These are phyloP conservation scores for Trichoderma cornu-damae DNA, from an alignment of 2,329 filamentous ascomycete species.

Conservation along the genomic window DNA sequence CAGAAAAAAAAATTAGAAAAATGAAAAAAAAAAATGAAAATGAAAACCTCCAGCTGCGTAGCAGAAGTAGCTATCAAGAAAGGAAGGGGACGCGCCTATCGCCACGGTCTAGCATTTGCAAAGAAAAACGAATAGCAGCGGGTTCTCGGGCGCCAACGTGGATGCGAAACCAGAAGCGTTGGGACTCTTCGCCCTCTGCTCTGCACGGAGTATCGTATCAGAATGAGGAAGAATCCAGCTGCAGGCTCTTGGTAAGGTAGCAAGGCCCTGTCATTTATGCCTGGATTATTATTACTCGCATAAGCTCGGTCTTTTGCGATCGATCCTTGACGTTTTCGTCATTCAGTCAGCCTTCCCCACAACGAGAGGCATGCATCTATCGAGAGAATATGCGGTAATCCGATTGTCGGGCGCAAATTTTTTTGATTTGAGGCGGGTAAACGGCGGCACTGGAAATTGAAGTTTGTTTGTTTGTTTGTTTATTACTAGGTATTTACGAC, in stretches of 20 bases:
- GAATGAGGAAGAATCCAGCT: not conserved
- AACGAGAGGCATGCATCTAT: constrained; percentile 6
- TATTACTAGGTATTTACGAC: too few species aligned
- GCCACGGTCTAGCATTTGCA: not conserved
- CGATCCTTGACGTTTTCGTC: not conserved
- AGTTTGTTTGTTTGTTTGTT: too few species aligned
- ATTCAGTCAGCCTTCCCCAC: not conserved
- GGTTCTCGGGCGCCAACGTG: not conserved
- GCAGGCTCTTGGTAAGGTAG: not conserved
- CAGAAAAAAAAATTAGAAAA: too few species aligned
- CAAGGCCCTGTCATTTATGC: constrained; percentile 3
- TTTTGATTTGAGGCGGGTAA: not conserved
- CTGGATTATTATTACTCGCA: constrained; percentile 6
- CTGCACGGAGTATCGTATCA: too few species aligned
- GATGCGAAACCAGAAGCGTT: not conserved
- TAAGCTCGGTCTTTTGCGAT: not conserved
- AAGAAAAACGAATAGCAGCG: not conserved
- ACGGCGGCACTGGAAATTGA: not conserved
- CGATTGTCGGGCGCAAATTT: not conserved
- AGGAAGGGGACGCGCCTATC: not conserved
- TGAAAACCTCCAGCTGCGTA: not conserved
- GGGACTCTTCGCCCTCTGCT: not conserved
- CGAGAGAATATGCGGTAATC: not conserved
- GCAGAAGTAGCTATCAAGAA: not conserved
- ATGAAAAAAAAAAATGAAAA: too few species aligned